These are phyloP conservation scores for Mycena belliarum DNA, from an alignment of 768 basidiomycete genomes.

Conservation along the genomic window DNA sequence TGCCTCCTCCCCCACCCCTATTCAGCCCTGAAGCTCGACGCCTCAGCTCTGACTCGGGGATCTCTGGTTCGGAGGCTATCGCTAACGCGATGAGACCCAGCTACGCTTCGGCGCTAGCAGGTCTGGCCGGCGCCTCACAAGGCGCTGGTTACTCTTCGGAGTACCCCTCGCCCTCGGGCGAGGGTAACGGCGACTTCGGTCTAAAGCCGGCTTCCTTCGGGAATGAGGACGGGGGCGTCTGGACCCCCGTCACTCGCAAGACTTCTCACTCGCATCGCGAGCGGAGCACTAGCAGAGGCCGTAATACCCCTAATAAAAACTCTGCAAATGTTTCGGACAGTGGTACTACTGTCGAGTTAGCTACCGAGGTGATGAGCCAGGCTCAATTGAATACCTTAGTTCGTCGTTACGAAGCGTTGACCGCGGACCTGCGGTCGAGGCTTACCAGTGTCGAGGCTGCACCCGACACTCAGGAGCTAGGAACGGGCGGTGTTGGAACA, in stretches of 20 bases:
- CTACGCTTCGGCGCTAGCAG: neutral
- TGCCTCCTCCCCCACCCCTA: too few species aligned
- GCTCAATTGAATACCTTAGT: neutral
- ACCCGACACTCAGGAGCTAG: too few species aligned
- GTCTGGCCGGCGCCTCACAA: neutral
- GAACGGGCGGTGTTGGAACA: too few species aligned
- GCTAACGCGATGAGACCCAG: too few species aligned
- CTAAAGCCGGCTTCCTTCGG: neutral
- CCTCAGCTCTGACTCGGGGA: too few species aligned
- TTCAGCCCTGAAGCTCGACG: too few species aligned
- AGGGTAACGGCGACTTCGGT: too few species aligned
- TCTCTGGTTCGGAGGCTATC: too few species aligned
- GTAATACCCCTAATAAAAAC: neutral
- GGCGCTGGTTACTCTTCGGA: too few species aligned
- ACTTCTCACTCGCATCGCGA: neutral
- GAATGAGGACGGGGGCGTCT: neutral
- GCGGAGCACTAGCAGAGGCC: neutral
- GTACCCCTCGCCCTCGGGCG: too few species aligned
- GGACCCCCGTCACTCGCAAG: neutral
- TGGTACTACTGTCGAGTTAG: neutral
- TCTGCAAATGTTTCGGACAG: neutral
- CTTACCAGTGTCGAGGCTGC: too few species aligned
- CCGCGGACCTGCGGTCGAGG: too few species aligned
- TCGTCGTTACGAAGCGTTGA: neutral
- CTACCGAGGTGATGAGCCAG: neutral